Conservation (phyloP, 1,284 basidiomycete genomes). For the Abortiporus biennis region DNA sequence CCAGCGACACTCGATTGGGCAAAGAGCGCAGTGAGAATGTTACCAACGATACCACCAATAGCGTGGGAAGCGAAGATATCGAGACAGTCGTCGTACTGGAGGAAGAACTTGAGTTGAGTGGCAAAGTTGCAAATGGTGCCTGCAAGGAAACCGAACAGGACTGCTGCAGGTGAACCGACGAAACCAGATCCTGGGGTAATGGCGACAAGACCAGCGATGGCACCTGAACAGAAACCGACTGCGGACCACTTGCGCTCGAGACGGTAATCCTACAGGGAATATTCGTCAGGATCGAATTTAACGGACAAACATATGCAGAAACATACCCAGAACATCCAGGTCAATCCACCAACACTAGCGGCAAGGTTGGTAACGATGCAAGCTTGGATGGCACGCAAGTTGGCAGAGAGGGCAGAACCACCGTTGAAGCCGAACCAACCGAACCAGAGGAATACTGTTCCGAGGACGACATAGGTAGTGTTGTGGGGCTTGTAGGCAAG, state of each 20-base stretch:
- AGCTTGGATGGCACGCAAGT: constrained; percentile 84
- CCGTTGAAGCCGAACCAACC: constrained; percentile 98
- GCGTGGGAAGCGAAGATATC: constrained; percentile 92
- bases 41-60: constrained; percentile 86
- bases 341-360: constrained; percentile 81
- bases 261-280: constrained; percentile 65
- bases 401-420: constrained; percentile 79
- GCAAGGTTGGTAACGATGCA: constrained; percentile 93
- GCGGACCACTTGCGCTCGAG: constrained; percentile 91
- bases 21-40: constrained; percentile 81
- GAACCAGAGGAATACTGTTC: constrained; percentile 94
- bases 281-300: neutral
- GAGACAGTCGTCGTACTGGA: constrained; percentile 72
- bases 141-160: constrained; percentile 82
- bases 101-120: constrained; percentile 86
- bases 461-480: constrained; percentile 85
- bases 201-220: constrained; percentile 84
- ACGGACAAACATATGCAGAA: constrained; percentile 25
- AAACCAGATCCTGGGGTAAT: constrained; percentile 92
- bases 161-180: constrained; percentile 81
- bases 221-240: constrained; percentile 96
- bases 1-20: constrained; percentile 81
- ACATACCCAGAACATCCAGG: constrained; percentile 85
- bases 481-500: constrained; percentile 88
- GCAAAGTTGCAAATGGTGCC: constrained; percentile 90